phyloP scores from a whole-genome alignment of 2,329 filamentous ascomycete species.

The Nemania serpens region DNA sequence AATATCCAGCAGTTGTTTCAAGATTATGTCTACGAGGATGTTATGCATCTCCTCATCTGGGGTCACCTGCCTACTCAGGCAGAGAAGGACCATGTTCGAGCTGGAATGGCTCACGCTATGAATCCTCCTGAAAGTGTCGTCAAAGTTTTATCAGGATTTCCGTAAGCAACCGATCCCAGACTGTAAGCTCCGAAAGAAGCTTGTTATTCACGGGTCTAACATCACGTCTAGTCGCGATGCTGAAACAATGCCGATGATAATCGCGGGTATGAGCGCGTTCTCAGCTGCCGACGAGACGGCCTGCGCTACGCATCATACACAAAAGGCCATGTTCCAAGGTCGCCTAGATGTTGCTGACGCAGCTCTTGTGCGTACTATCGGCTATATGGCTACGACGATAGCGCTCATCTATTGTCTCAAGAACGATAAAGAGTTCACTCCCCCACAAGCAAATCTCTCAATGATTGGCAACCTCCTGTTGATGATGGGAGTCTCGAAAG shows the following conservation, averaged over 20 bases:
- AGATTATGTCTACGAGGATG: conserved; percentile 36
- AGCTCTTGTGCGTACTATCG: conserved; percentile 44
- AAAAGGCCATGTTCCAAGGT: conserved; percentile 44
- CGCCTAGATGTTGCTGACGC: conserved; percentile 44
- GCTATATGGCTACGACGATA: conserved; percentile 43
- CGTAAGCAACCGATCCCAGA: conserved; percentile 26
- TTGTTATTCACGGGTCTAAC: conserved; percentile 11
- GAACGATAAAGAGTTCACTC: conserved; percentile 42
- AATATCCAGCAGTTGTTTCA: conserved; percentile 34
- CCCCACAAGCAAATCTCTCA: conserved; percentile 37
- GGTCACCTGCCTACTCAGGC: conserved; percentile 42
- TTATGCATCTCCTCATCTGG: conserved; percentile 46
- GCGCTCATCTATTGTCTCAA: conserved; percentile 47
- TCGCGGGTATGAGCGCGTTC: conserved; percentile 45
- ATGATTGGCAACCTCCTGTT: conserved; percentile 52
- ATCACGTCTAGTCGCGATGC: conserved; percentile 33
- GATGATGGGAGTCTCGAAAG: conserved; percentile 49
- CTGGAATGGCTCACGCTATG: conserved; percentile 33
- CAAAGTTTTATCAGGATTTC: conserved; percentile 36
- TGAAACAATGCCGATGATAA: conserved; percentile 44
- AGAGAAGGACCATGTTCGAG: conserved; percentile 39
- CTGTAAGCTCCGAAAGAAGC: not conserved
- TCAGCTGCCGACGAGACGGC: conserved; percentile 38
- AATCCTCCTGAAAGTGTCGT: conserved; percentile 33
- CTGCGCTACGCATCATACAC: conserved; percentile 43